Base-by-base conservation (phyloP, 2,329 filamentous ascomycete genomes). In the Clonostachys sp. region DNA sequence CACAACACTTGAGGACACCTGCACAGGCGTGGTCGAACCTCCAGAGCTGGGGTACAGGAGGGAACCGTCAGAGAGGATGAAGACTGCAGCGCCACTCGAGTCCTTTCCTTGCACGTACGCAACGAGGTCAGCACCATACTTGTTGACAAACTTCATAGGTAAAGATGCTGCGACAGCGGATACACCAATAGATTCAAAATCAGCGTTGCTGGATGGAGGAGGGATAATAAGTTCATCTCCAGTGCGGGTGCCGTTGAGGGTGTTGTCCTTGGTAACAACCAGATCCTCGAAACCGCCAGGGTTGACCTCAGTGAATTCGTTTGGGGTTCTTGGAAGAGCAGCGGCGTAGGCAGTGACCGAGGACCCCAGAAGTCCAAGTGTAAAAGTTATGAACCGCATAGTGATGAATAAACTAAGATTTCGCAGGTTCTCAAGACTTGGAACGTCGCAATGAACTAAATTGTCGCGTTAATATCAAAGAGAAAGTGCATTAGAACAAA, bases 81-180 rank as follows among this genome's bases (percentile, higher is more conserved):
- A 71, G 42, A 91, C 70, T 50, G 84, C 75, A 18, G 84, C 71
- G 14, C 72, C 73, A 55, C 81, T 79, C 60, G 77, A 74, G 16
- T 78, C 77, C 34, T 52, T 56, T 17, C 87, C 87, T 2, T 84
- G 91, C 57, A 94, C 77, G 61, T 88, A 86, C 17, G 83, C 86
- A 57, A 80, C 89, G 33, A 71, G 58, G 43, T n/a, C 44, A 12
- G 34, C 40, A 13, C 36, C 36, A 18, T n/a, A 39, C 12, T 39
- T 39, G 12, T 39, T 39, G 36, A 39, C 36, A 18, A 39, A 39
- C 14, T 39, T 39, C 14, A 39, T n/a, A 18, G 14, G 14, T 18
- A 39, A 18, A n/a, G 36, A n/a, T 18, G 36, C 36, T 10, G 24
- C 24, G 9, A 30, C 24, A 10, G 24, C 24, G 54, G 16, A 76